Evolutionary conservation across 176 grass and related monocot species (phyloP).

Genomic region (Ananas comosus): DNA sequence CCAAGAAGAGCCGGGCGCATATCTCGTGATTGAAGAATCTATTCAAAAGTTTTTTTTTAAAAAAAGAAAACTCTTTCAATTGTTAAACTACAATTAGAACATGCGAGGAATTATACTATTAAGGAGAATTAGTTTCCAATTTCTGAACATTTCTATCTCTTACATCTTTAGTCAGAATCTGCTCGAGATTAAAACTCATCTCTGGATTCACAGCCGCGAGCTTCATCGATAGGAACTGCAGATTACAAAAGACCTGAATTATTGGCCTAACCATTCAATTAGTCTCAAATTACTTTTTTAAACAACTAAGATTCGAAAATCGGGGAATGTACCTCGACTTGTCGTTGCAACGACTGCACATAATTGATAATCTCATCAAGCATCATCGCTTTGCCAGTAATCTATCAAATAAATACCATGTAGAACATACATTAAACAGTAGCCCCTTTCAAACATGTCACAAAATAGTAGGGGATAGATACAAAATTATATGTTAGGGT

Average conservation of each 20-base stretch:
- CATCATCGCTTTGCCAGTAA: conserved; percentile 94
- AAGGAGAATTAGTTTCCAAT: neutral
- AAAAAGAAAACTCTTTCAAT: too few species aligned
- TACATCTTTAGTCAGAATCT: conserved; percentile 76
- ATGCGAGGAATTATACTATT: neutral
- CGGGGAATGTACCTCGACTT: conserved; percentile 59
- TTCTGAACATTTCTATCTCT: conserved; percentile 3
- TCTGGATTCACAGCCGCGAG: conserved; percentile 54
- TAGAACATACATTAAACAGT: neutral
- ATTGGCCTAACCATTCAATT: too few species aligned
- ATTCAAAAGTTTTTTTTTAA: neutral
- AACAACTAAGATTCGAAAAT: too few species aligned
- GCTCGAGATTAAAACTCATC: conserved; percentile 44
- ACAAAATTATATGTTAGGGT: conserved; percentile 9
- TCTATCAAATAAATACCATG: conserved; percentile 36
- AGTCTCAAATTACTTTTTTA: neutral
- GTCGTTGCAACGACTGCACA: conserved; percentile 84
- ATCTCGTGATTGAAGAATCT: conserved; percentile 52
- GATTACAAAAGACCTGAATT: neutral
- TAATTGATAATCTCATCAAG: conserved; percentile 99
- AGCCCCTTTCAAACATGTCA: too few species aligned
- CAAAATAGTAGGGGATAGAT: neutral
- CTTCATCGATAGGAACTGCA: conserved; percentile 93
- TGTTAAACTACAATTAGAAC: neutral
- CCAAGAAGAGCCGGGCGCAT: conserved; percentile 24